These are phyloP conservation scores for Amoeboaphelidium occidentale DNA, from an alignment of 371 early-diverging fungal species.

Conservation along the genomic window DNA sequence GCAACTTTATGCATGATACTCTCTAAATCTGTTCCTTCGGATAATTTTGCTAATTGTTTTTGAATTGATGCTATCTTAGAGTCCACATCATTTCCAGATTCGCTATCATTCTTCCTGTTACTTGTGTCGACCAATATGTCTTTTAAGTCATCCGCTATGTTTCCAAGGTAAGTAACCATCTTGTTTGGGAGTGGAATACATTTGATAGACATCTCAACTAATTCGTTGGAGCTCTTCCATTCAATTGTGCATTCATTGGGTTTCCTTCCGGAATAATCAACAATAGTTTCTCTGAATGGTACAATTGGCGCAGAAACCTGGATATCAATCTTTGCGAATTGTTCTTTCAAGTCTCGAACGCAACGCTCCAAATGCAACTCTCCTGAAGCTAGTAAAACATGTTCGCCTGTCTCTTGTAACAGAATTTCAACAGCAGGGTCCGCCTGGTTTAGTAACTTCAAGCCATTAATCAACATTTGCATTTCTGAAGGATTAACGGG, in stretches of 20 bases:
- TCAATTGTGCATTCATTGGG: no score
- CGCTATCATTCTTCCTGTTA: not conserved
- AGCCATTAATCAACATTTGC: conserved; percentile 53
- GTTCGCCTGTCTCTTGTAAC: conserved; percentile 82
- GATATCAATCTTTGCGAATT: conserved; percentile 77
- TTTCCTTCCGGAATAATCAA: conserved; percentile 11
- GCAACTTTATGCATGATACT: not conserved
- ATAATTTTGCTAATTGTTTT: not conserved
- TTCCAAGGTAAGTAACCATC: not conserved
- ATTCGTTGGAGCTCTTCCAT: not conserved
- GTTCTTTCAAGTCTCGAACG: conserved; percentile 70
- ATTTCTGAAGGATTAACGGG: conserved; percentile 65
- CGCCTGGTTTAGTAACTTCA: conserved; percentile 66
- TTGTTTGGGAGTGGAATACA: not conserved
- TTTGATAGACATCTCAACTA: not conserved
- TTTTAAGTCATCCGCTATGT: not conserved
- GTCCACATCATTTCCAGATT: not conserved
- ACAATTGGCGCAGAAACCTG: conserved; percentile 83
- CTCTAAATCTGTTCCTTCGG: not conserved
- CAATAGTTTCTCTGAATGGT: conserved; percentile 87
- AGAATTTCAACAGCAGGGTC: conserved; percentile 81
- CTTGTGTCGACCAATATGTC: no score
- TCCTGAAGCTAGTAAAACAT: conserved; percentile 80
- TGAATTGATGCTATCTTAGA: no score
- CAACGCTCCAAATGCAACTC: conserved; percentile 91